phyloP scores from a whole-genome alignment of 257 asterid species.

The Cynanchum wilfordii region DNA sequence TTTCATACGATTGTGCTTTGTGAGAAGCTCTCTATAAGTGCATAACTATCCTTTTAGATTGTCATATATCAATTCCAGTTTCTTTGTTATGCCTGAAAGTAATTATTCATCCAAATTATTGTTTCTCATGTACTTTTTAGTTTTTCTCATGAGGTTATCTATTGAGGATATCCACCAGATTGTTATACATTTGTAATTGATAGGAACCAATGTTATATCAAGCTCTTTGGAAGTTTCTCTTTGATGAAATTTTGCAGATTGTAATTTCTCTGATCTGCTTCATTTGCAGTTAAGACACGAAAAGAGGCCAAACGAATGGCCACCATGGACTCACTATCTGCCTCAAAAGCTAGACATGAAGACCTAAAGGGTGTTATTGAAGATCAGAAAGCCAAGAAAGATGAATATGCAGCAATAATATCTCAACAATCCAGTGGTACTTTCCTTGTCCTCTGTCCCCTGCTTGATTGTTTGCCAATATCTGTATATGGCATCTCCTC shows the following conservation, averaged over 20 bases:
- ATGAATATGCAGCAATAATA: slow-evolving; percentile 68
- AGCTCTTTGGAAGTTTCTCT: not conserved
- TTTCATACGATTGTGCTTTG: not conserved
- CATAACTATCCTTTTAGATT: not conserved
- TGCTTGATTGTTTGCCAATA: slow-evolving; percentile 11
- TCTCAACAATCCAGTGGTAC: slow-evolving; percentile 80
- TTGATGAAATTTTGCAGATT: not conserved
- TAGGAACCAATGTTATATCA: not conserved
- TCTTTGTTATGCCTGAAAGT: not conserved
- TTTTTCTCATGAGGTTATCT: not conserved
- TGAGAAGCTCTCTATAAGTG: not conserved
- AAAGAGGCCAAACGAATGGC: slow-evolving; percentile 74
- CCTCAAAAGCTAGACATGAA: slow-evolving; percentile 46
- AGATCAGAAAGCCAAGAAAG: slow-evolving; percentile 60
- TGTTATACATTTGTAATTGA: too few species aligned
- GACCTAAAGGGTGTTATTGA: slow-evolving; percentile 56
- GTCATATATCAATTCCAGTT: not conserved
- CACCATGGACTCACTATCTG: slow-evolving; percentile 52
- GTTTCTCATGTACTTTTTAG: not conserved
- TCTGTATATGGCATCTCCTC: not conserved
- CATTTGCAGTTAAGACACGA: slow-evolving; percentile 16
- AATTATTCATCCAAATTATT: not conserved
- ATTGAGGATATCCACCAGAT: not conserved
- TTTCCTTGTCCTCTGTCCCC: slow-evolving; percentile 14
- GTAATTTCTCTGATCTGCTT: not conserved